Evolutionary conservation across 495 filamentous ascomycete genomes (phyloP), one percentile per base, ranked within the genome.

Genomic region (Daldinia caldariorum): DNA sequence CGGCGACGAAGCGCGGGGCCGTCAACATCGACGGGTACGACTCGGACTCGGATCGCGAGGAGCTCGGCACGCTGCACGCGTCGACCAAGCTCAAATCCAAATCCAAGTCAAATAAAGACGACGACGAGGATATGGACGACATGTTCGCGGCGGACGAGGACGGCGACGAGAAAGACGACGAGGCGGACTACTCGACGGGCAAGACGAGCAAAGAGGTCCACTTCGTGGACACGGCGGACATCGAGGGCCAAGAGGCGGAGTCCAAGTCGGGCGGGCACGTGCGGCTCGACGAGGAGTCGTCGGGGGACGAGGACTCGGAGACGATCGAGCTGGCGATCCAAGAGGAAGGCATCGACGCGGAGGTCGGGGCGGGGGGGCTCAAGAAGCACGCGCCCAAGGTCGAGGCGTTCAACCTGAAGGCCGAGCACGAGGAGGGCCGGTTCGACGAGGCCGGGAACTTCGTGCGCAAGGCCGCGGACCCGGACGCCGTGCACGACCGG

Each of bases 11-110:
- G 73, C 93, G 95, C 61, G 91, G 92, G 71, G 95, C 94, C 2
- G 89, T 99, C 35, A 97, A 97, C 67, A 88, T 99, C 32, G 95
- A 98, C 73, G 95, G 96, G 3, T 98, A 98, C 80, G 94, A 97
- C 59, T 94, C 90, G 0, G 95, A 99, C 78, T 95, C 91, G 34
- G 94, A 94, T 8, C 94, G 94, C 61, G 95, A 98, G 69, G 77
- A 73, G 59, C 67, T 72, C 18, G 78, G 78, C 55, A 70, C 65
- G 0, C 67, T 68, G 43, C 72, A 67, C 26, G 47, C 63, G 39
- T 54, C n/a, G n/a, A n/a, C n/a, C n/a, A n/a, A n/a, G n/a, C n/a
- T n/a, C n/a, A n/a, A n/a, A n/a, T n/a, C 62, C 41, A 81, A 82
- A 41, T 69, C 82, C 20, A 80, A 83, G 16, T 77, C 75, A 8